These are phyloP conservation scores for Yarrowia galli DNA, from an alignment of 1,139 yeast genomes.

Conservation along the genomic window DNA sequence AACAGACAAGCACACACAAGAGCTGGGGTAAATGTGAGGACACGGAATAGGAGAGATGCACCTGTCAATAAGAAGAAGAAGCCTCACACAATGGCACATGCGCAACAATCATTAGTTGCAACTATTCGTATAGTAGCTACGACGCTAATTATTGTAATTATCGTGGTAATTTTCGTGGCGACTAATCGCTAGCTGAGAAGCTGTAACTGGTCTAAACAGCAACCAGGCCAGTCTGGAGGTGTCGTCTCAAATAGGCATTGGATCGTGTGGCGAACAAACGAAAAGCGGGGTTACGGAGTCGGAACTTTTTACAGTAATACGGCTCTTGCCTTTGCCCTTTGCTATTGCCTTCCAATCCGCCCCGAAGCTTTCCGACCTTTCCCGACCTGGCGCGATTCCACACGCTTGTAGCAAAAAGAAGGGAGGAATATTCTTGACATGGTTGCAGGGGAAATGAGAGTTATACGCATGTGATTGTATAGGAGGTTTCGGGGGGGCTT, in stretches of 20 bases:
- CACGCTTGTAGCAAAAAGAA: slow-evolving; percentile 3
- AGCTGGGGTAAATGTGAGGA: slow-evolving; percentile 1
- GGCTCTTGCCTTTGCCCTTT: slow-evolving; percentile 12
- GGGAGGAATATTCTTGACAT: slow-evolving; percentile 26
- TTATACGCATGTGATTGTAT: slow-evolving; percentile 15
- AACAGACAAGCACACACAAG: background rate
- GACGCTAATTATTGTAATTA: background rate
- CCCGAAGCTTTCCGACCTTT: slow-evolving; percentile 14
- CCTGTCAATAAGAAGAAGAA: too few species aligned
- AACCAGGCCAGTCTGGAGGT: background rate
- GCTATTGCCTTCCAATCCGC: background rate
- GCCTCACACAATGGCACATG: too few species aligned
- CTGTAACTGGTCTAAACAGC: background rate
- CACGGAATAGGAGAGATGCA: background rate
- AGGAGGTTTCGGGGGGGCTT: background rate
- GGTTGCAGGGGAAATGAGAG: slow-evolving; percentile 31
- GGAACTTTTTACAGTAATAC: background rate
- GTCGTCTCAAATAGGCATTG: background rate
- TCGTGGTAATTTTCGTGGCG: background rate
- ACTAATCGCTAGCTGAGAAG: background rate
- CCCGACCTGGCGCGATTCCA: slow-evolving; percentile 7
- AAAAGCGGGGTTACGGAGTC: slow-evolving; percentile 11
- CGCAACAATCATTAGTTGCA: too few species aligned
- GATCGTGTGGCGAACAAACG: background rate
- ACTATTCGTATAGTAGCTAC: background rate